These are phyloP conservation scores for Cordyceps tenuipes DNA, from an alignment of 2,329 filamentous ascomycete species.

Conservation along the genomic window DNA sequence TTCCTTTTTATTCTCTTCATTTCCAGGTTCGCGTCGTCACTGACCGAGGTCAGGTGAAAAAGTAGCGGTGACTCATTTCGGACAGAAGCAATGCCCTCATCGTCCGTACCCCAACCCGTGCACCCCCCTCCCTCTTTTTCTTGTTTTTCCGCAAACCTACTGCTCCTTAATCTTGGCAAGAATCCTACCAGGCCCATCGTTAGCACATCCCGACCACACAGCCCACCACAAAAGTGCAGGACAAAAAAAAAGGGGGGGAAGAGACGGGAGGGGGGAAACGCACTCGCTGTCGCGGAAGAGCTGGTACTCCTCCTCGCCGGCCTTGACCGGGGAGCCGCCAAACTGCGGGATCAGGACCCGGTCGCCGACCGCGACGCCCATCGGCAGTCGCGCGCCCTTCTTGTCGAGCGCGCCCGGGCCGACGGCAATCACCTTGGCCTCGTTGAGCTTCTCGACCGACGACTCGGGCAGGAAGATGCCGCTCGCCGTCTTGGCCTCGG, in stretches of 20 bases:
- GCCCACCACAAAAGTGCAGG: not conserved
- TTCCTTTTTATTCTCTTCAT: not conserved
- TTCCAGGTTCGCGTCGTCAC: not conserved
- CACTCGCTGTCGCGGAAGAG: conserved; percentile 98
- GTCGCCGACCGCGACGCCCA: conserved; percentile 78
- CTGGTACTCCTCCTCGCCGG: conserved; percentile 92
- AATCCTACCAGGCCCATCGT: conserved; percentile 52
- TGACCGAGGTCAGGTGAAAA: not conserved
- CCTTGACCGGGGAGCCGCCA: conserved; percentile 90
- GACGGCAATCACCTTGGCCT: conserved; percentile 92
- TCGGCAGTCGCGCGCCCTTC: conserved; percentile 78
- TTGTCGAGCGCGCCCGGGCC: conserved; percentile 82
- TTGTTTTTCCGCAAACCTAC: conserved; percentile 13
- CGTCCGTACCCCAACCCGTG: not conserved
- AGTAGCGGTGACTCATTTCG: not conserved
- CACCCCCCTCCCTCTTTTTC: not conserved
- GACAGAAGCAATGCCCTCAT: not conserved
- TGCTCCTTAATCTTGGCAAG: conserved; percentile 99
- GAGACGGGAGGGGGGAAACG: conserved; percentile 32
- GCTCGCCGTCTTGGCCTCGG: conserved; percentile 89
- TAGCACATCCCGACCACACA: not conserved
- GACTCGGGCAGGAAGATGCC: conserved; percentile 98
- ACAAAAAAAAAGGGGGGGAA: too few relatives aligned
- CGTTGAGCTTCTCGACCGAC: conserved; percentile 95
- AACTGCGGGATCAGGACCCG: conserved; percentile 95